Conservation (phyloP, 192 early-diverging fungal species). For the Gorgonomyces haynaldii region DNA sequence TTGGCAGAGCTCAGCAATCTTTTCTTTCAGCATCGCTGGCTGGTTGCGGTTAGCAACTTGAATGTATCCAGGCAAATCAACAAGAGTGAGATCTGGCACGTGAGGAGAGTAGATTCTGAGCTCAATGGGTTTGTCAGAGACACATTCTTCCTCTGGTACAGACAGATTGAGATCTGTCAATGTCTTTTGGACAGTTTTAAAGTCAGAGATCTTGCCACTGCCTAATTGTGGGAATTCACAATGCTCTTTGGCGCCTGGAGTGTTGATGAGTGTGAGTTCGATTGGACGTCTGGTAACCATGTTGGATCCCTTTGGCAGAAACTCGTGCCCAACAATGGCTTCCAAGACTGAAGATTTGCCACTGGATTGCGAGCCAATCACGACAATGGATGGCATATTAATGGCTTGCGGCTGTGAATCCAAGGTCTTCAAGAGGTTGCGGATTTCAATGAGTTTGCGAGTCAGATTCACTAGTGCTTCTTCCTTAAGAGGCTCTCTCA, state of each 20-base stretch:
- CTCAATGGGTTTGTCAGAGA: constrained; percentile 90
- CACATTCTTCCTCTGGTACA: constrained; percentile 85
- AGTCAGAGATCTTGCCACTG: constrained; percentile 81
- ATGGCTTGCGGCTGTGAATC: constrained; percentile 50
- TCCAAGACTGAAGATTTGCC: constrained; percentile 97
- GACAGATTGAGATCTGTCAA: constrained; percentile 90
- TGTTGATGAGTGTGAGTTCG: constrained; percentile 93
- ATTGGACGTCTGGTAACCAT: constrained; percentile 96
- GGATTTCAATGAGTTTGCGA: constrained; percentile 87
- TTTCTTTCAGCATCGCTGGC: constrained; percentile 91
- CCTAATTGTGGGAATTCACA: constrained; percentile 41
- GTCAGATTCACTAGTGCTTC: constrained; percentile 78
- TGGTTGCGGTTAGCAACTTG: constrained; percentile 95
- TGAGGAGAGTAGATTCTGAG: constrained; percentile 91
- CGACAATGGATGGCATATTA: constrained; percentile 66
- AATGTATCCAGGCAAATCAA: constrained; percentile 95
- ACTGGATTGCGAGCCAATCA: constrained; percentile 37
- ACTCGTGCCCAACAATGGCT: constrained; percentile 91
- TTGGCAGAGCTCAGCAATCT: constrained; percentile 91
- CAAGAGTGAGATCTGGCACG: constrained; percentile 89
- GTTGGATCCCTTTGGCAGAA: constrained; percentile 78
- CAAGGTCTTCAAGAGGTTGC: constrained; percentile 84
- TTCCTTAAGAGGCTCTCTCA: too few species aligned
- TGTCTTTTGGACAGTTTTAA: constrained; percentile 81
- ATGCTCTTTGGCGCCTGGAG: constrained; percentile 46